These are phyloP conservation scores for Yamadazyma endophytica DNA, from an alignment of 805 yeast genomes.

Conservation along the genomic window DNA sequence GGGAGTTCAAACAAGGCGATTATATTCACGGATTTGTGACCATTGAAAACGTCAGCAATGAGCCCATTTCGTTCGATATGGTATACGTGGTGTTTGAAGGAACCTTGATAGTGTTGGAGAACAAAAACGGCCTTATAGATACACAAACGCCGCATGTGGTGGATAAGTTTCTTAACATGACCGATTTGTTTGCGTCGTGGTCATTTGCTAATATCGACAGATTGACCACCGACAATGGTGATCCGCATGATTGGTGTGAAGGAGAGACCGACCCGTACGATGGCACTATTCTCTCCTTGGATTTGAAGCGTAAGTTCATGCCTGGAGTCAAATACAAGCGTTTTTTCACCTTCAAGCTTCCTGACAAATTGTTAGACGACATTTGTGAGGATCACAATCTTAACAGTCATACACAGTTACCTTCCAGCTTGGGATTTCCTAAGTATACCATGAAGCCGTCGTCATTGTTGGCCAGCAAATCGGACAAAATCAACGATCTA, in stretches of 20 bases:
- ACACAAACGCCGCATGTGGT: conserved; percentile 22
- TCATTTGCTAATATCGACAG: conserved; percentile 41
- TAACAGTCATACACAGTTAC: conserved; percentile 30
- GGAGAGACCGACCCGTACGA: conserved; percentile 43
- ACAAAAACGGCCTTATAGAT: conserved; percentile 19
- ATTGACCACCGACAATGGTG: conserved; percentile 33
- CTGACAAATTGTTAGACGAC: conserved; percentile 38
- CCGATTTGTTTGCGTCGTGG: conserved; percentile 43
- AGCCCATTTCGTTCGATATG: conserved; percentile 40
- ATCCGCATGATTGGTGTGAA: conserved; percentile 43
- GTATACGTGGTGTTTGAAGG: conserved; percentile 43
- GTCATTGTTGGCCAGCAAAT: conserved; percentile 19
- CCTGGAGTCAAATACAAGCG: conserved; percentile 38
- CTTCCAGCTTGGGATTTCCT: conserved; percentile 34
- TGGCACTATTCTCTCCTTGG: conserved; percentile 30
- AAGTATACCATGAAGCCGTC: conserved; percentile 21
- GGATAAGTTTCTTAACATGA: conserved; percentile 39
- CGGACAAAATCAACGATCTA: conserved; percentile 25
- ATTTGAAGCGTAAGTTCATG: conserved; percentile 31
- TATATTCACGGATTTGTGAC: conserved; percentile 42
- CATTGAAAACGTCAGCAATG: conserved; percentile 23
- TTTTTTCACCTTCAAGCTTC: conserved; percentile 37
- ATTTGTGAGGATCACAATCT: conserved; percentile 34
- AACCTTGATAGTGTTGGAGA: conserved; percentile 21
- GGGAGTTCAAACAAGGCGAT: conserved; percentile 39